Conservation (phyloP, 495 filamentous ascomycete species). For the Penicillium parvum region DNA sequence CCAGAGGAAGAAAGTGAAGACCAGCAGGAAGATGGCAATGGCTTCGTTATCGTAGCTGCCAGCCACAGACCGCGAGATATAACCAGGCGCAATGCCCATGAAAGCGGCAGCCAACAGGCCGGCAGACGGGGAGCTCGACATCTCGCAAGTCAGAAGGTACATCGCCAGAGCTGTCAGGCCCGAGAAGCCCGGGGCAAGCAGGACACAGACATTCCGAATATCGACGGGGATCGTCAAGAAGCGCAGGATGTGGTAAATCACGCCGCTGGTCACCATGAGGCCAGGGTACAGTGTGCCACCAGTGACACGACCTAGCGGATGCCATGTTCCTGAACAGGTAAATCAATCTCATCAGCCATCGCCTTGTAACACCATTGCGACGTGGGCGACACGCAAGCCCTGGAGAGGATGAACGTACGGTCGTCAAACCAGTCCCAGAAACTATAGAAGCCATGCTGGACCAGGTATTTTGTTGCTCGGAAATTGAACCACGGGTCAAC, state of each 20-base stretch:
- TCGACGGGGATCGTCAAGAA: slow-evolving; percentile 92
- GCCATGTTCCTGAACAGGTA: slow-evolving; percentile 76
- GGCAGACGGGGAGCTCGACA: slow-evolving; percentile 86
- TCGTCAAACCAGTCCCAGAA: slow-evolving; percentile 99
- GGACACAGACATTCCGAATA: slow-evolving; percentile 97
- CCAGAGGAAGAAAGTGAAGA: slow-evolving; percentile 99
- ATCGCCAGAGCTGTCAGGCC: slow-evolving; percentile 90
- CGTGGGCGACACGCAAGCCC: slow-evolving; percentile 7
- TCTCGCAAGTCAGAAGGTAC: slow-evolving; percentile 95
- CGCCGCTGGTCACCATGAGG: slow-evolving; percentile 97
- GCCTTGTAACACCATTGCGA: slow-evolving; percentile 5
- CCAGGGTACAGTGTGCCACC: slow-evolving; percentile 98
- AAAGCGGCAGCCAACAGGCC: slow-evolving; percentile 92
- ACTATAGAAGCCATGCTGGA: slow-evolving; percentile 93
- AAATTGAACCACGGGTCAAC: slow-evolving; percentile 99
- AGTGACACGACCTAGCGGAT: slow-evolving; percentile 96
- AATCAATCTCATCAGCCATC: slow-evolving; percentile 20
- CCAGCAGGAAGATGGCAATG: slow-evolving; percentile 96
- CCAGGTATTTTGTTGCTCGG: slow-evolving; percentile 94
- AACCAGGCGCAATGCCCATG: slow-evolving; percentile 97
- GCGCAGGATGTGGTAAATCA: slow-evolving; percentile 91
- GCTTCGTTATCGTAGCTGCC: slow-evolving; percentile 99
- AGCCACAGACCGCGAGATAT: slow-evolving; percentile 95
- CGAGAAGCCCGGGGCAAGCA: slow-evolving; percentile 93
- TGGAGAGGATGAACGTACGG: slow-evolving; percentile 50